Conservation (phyloP, 2,329 filamentous ascomycete species). For the Colletotrichum horii region DNA sequence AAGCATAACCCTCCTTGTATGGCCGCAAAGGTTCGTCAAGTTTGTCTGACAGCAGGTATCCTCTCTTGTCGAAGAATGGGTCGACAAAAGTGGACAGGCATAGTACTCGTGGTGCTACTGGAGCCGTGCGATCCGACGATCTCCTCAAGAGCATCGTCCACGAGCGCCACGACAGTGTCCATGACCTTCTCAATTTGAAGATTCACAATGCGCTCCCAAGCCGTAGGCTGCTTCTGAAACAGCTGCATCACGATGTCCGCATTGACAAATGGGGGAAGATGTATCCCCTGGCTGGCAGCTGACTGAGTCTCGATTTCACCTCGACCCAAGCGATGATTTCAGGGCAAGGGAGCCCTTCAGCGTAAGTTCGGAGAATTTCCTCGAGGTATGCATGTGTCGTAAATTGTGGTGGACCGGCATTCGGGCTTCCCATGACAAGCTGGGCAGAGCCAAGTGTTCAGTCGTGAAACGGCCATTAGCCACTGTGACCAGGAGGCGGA, state of each 20-base stretch:
- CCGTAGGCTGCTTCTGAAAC: too few species aligned
- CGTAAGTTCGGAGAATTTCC: background rate
- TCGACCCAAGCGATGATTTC: background rate
- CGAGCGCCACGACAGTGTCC: too few species aligned
- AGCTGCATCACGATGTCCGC: background rate
- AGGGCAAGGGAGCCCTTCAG: background rate
- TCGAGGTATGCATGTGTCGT: background rate
- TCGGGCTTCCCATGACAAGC: too few species aligned
- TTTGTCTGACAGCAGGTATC: background rate
- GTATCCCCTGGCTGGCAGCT: background rate
- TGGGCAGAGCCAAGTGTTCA: background rate
- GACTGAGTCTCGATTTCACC: background rate
- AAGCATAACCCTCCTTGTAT: background rate
- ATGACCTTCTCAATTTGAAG: too few species aligned
- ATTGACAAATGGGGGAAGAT: background rate
- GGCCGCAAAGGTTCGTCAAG: rapidly evolving
- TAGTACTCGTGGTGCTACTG: background rate
- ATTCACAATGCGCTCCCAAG: too few species aligned
- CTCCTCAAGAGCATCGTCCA: too few species aligned
- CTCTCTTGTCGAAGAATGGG: background rate
- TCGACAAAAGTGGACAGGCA: background rate
- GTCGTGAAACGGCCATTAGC: too few species aligned
- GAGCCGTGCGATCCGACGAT: background rate
- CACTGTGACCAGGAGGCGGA: too few species aligned
- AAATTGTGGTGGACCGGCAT: background rate